Conservation (phyloP, 1,284 basidiomycete species). For the Vanrija humicola region DNA sequence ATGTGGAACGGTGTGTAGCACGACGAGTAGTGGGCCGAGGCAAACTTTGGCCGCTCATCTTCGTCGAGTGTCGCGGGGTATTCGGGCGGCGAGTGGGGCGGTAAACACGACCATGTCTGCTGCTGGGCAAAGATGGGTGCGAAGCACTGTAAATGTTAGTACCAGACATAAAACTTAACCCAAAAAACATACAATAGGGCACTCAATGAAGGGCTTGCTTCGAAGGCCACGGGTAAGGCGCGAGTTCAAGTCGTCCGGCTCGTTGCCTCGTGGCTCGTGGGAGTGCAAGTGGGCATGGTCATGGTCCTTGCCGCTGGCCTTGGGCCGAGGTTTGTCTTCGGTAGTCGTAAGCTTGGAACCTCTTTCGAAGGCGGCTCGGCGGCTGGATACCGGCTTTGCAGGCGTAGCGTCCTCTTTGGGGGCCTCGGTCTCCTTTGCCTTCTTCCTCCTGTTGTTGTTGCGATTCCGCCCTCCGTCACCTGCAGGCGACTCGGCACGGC, state of each 20-base stretch:
- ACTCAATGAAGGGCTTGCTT: constrained; percentile 43
- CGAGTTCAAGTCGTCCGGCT: constrained; percentile 46
- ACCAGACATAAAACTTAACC: not conserved
- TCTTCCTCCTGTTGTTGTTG: not conserved
- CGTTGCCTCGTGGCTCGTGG: constrained; percentile 5
- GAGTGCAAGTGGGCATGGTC: constrained; percentile 7
- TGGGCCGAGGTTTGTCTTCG: constrained; percentile 1
- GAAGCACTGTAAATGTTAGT: constrained; percentile 35
- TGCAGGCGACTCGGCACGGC: not conserved
- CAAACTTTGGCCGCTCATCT: constrained; percentile 55
- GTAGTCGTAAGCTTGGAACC: constrained; percentile 16
- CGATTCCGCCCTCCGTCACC: not conserved
- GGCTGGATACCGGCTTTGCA: constrained; percentile 10
- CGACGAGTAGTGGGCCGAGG: constrained; percentile 54
- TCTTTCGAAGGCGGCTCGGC: constrained; percentile 39
- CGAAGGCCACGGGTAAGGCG: constrained; percentile 42
- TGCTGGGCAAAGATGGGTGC: constrained; percentile 44
- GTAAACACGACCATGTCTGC: constrained; percentile 47
- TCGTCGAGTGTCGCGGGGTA: constrained; percentile 15
- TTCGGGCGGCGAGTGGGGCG: constrained; percentile 19
- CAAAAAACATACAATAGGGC: constrained; percentile 41
- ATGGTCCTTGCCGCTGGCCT: constrained; percentile 15
- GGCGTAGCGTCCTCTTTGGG: not conserved
- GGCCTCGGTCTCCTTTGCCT: not conserved
- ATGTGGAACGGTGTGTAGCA: constrained; percentile 50